phyloP scores from a whole-genome alignment of 345 rosid genomes.

The Psidium guajava region DNA sequence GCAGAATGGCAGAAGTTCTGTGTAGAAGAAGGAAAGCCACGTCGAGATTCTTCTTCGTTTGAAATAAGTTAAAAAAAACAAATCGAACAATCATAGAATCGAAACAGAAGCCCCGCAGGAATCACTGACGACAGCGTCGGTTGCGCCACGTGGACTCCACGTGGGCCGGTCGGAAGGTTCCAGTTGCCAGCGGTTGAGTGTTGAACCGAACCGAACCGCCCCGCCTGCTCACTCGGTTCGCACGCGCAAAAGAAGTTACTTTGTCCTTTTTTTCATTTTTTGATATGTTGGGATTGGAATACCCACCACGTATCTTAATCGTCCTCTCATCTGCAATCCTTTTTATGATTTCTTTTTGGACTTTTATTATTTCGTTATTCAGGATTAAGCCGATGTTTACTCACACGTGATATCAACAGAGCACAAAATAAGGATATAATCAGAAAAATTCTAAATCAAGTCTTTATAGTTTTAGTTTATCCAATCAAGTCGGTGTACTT shows the following conservation, averaged over 20 bases:
- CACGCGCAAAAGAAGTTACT: neutral
- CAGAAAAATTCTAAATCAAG: no score
- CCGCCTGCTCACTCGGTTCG: neutral
- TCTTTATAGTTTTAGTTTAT: no score
- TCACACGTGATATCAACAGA: no score
- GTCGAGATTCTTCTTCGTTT: neutral
- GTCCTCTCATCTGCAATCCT: no score
- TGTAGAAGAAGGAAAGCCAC: neutral
- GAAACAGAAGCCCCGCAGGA: neutral
- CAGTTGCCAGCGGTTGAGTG: neutral
- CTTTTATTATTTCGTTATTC: neutral
- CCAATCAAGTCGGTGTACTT: neutral
- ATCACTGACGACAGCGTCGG: neutral
- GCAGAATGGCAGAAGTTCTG: neutral
- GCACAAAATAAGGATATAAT: no score
- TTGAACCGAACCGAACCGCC: neutral
- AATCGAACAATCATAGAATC: neutral
- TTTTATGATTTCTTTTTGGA: no score
- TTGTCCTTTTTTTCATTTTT: no score
- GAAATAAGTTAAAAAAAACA: neutral
- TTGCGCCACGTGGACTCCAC: neutral
- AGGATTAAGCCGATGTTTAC: no score
- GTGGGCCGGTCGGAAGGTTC: neutral
- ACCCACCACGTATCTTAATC: no score
- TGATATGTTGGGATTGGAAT: no score